Evolutionary conservation across 2,329 filamentous ascomycete species (phyloP), one percentile per base, ranked within the genome.

Genomic region (Penicillium sp.): DNA sequence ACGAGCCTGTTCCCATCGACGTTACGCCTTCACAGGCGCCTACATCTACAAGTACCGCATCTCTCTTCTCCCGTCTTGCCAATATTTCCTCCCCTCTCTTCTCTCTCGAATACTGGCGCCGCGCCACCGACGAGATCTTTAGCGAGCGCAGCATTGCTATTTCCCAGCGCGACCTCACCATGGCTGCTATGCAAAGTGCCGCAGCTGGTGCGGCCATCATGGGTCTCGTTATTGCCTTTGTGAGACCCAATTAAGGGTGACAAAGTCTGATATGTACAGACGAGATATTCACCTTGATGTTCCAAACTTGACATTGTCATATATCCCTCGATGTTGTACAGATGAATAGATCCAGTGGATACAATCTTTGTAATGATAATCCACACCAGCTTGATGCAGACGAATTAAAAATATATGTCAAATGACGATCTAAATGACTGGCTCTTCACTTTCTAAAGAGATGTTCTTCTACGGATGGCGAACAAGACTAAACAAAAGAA

Each of bases 161-260:
- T 44, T 75, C 76, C 29, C 84, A 85, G 70, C 74, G 77, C 35
- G 84, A 89, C 52, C 66, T 83, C 20, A 85, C 84, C 2, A 63
- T 82, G n/a, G 67, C 85, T 48, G 80, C 76, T 32, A 64, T 86
- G 23, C 77, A 88, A 62, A 76, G 82, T 37, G 79, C 76, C 6
- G 71, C 77, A 17, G 74, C 77, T 0, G 84, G 84, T n/a, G 82
- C 79, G 8, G 71, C 73, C 0, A 48, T 84, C 11, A 75, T 74
- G 35, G 75, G 73, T 23, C 61, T 69, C 32, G 30, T 76, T 26
- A 51, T 82, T 35, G 70, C 71, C 4, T 47, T 80, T 28, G 54
- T 77, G 29, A 48, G 75, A 14, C 58, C 71, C 32, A 62, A 71
- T 41, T 70, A 44, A 41, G 42, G 9, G 27, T 10, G 18, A 10